Conservation (phyloP, 108 stramenopile genomes). For the Skeletonema potamos region DNA sequence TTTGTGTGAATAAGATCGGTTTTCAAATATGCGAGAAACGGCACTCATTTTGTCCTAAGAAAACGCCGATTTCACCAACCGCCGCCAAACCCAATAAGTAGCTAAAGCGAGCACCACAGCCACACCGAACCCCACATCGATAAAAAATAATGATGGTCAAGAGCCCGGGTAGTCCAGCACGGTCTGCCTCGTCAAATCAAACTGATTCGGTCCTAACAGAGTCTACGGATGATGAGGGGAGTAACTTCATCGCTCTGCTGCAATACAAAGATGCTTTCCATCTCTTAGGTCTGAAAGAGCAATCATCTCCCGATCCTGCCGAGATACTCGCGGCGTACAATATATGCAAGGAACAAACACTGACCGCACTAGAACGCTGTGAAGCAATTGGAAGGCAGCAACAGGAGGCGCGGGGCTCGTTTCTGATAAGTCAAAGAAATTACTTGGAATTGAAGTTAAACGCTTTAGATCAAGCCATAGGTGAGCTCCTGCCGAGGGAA, state of each 20-base stretch:
- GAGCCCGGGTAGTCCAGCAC: background rate
- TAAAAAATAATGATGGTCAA: background rate
- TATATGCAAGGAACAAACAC: conserved; percentile 8
- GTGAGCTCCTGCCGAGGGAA: conserved; percentile 17
- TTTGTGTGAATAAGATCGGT: no score
- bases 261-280: conserved; percentile 33
- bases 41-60: no score
- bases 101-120: no score
- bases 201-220: background rate
- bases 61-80: no score
- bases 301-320: background rate
- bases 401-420: conserved; percentile 3
- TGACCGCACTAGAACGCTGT: conserved; percentile 11
- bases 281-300: conserved; percentile 12
- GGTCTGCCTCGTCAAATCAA: background rate
- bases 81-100: no score
- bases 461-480: conserved; percentile 40
- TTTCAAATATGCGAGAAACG: no score
- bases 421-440: conserved; percentile 22
- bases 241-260: conserved; percentile 32
- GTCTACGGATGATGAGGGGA: conserved; percentile 4
- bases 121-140: background rate
- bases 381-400: conserved; percentile 15
- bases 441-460: conserved; percentile 43
- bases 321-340: conserved; percentile 18